Evolutionary conservation across 164 flowering plant genomes (phyloP).

Genomic region (Berberis thunbergii): DNA sequence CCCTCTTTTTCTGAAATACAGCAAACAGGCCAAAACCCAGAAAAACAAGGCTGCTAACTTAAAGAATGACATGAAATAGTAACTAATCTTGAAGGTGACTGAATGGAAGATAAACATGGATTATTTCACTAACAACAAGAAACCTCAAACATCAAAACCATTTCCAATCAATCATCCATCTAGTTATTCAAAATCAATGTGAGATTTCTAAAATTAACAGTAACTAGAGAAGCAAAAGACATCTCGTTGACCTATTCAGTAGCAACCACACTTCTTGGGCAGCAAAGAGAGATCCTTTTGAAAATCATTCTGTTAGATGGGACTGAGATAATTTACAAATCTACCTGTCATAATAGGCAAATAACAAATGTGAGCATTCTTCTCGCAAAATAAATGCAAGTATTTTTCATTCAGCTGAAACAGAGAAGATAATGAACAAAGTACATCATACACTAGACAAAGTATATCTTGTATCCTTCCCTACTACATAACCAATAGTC

Average conservation of each 20-base stretch:
- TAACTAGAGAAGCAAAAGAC: background rate
- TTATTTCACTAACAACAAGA: too few species aligned
- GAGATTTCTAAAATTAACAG: background rate
- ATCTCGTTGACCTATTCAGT: conserved; percentile 6
- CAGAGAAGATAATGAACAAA: too few species aligned
- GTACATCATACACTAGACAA: too few species aligned
- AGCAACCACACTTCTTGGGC: background rate
- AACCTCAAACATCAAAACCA: background rate
- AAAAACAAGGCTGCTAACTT: too few species aligned
- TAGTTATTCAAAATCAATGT: background rate
- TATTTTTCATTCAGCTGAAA: too few species aligned
- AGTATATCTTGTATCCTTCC: too few species aligned
- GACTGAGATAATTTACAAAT: conserved; percentile 45
- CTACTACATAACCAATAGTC: too few species aligned
- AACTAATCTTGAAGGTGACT: too few species aligned
- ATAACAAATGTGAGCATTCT: background rate
- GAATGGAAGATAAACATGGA: too few species aligned
- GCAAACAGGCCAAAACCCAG: too few species aligned
- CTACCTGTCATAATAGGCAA: conserved; percentile 28
- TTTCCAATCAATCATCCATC: background rate
- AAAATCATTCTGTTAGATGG: conserved; percentile 25
- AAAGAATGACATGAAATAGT: too few species aligned
- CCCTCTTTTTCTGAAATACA: too few species aligned
- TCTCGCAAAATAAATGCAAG: background rate
- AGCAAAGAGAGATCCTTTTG: background rate